phyloP scores from a whole-genome alignment of 495 filamentous ascomycete genomes.

The Amphirosellinia nigrospora region DNA sequence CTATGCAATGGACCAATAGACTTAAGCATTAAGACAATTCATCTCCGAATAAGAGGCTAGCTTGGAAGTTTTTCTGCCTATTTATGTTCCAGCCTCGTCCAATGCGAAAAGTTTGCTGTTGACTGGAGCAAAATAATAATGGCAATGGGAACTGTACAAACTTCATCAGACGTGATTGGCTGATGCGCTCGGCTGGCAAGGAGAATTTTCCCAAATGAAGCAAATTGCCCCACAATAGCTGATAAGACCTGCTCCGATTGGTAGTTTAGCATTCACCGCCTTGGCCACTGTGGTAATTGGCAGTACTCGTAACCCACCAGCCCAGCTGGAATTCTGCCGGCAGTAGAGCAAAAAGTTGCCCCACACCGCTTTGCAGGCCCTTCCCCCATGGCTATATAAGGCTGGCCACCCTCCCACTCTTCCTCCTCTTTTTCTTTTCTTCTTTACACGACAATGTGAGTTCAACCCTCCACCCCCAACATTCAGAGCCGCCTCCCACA shows the following conservation, averaged over 20 bases:
- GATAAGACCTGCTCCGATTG: background rate
- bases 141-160: background rate
- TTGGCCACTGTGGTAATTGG: background rate
- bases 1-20: background rate
- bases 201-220: conserved; percentile 8
- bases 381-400: conserved; percentile 39
- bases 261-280: conserved; percentile 26
- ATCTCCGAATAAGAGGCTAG: background rate
- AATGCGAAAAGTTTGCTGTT: background rate
- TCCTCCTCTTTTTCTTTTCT: conserved; percentile 36
- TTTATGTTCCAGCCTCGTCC: conserved; percentile 6
- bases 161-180: conserved; percentile 3
- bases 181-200: background rate
- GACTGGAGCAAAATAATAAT: conserved; percentile 6
- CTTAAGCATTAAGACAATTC: background rate
- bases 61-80: conserved; percentile 1
- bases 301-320: conserved; percentile 18
- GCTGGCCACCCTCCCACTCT: conserved; percentile 11
- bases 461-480: conserved; percentile 49
- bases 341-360: background rate
- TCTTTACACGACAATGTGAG: conserved; percentile 66
- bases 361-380: conserved; percentile 25
- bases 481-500: conserved; percentile 27
- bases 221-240: background rate
- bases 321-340: conserved; percentile 18